Conservation (phyloP, 441 rosid species). For the Croton laevigatus region DNA sequence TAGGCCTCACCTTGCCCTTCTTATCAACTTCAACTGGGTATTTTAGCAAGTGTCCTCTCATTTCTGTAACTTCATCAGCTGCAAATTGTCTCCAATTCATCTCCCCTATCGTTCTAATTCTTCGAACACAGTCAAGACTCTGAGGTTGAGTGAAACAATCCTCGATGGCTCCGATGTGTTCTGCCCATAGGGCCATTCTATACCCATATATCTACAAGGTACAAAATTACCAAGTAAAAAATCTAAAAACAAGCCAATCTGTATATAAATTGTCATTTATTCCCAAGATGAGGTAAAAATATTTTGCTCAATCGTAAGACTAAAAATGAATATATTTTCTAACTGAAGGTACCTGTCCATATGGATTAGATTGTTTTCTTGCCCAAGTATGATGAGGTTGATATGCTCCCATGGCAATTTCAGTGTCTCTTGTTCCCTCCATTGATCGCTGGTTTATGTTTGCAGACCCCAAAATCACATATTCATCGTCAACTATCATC, state of each 20-base stretch:
- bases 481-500: slow-evolving; percentile 94
- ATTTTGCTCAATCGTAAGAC: background rate
- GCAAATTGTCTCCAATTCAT: slow-evolving; percentile 71
- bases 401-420: slow-evolving; percentile 98
- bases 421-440: slow-evolving; percentile 96
- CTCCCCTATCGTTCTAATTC: slow-evolving; percentile 58
- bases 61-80: slow-evolving; percentile 67
- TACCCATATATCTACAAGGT: slow-evolving; percentile 71
- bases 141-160: slow-evolving; percentile 69
- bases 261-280: too few species aligned
- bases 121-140: slow-evolving; percentile 74
- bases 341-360: slow-evolving; percentile 62
- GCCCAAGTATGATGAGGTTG: slow-evolving; percentile 94
- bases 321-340: background rate
- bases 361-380: slow-evolving; percentile 55
- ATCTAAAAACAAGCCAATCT: background rate
- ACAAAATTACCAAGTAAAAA: background rate
- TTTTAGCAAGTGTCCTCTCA: slow-evolving; percentile 84
- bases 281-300: slow-evolving; percentile 1
- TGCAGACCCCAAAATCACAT: slow-evolving; percentile 83
- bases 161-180: slow-evolving; percentile 68
- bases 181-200: slow-evolving; percentile 98
- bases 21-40: slow-evolving; percentile 86
- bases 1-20: slow-evolving; percentile 81
- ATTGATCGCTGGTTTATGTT: slow-evolving; percentile 95